Conservation (phyloP, 2,329 filamentous ascomycete species). For the Raffaelea arxii region DNA sequence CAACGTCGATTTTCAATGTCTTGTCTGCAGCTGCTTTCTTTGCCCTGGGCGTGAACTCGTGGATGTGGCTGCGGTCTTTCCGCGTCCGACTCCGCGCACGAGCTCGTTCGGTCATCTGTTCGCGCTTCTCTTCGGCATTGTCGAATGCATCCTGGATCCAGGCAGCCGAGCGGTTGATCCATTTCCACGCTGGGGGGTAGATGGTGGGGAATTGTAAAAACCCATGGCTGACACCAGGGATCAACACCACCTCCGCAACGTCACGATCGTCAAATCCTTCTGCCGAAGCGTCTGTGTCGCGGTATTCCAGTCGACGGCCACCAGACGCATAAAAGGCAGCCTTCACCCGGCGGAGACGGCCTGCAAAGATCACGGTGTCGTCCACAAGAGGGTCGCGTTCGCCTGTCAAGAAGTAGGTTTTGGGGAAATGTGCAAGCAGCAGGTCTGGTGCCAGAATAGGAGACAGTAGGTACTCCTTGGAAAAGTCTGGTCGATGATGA, state of each 20-base stretch:
- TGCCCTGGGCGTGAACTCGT: not conserved
- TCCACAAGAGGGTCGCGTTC: constrained; percentile 93
- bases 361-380: constrained; percentile 93
- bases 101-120: constrained; percentile 4
- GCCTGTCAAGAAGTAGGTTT: constrained; percentile 87
- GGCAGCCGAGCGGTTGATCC: constrained; percentile 65
- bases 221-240: constrained; percentile 85
- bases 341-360: constrained; percentile 73
- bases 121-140: constrained; percentile 32
- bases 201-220: constrained; percentile 86
- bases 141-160: constrained; percentile 78
- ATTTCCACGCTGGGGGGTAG: constrained; percentile 84
- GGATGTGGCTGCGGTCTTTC: not conserved
- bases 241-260: constrained; percentile 69
- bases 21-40: constrained; percentile 22
- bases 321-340: constrained; percentile 38
- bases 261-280: constrained; percentile 58
- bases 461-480: constrained; percentile 80
- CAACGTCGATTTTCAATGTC: not conserved
- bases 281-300: constrained; percentile 30
- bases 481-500: constrained; percentile 86
- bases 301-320: constrained; percentile 43
- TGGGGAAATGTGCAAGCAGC: constrained; percentile 78
- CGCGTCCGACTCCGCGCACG: not conserved
- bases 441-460: constrained; percentile 82